Conservation (phyloP, 1,284 basidiomycete species). For the Taiwanofungus camphoratus region DNA sequence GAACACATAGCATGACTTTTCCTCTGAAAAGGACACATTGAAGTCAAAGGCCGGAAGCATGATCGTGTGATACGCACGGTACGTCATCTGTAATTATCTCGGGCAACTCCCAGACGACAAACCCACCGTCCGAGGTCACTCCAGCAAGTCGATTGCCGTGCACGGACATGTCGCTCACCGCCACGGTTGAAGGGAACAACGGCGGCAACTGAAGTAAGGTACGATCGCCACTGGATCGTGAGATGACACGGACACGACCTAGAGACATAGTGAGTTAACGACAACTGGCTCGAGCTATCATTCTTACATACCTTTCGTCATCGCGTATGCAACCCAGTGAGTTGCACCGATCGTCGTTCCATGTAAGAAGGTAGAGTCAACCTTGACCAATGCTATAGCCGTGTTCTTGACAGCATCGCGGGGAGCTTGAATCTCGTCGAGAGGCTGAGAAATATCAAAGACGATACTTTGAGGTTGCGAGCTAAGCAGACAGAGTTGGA, state of each 20-base stretch:
- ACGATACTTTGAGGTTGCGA: slow-evolving; percentile 48
- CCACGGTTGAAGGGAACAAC: slow-evolving; percentile 53
- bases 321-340: slow-evolving; percentile 84
- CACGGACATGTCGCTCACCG: slow-evolving; percentile 78
- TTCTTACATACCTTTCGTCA: slow-evolving; percentile 76
- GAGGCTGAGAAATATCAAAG: slow-evolving; percentile 66
- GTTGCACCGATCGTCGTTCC: slow-evolving; percentile 82
- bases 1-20: slow-evolving; percentile 62
- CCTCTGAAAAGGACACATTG: slow-evolving; percentile 38
- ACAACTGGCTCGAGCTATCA: no score
- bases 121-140: slow-evolving; percentile 79
- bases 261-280: no score
- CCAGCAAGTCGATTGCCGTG: slow-evolving; percentile 76
- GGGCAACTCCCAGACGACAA: slow-evolving; percentile 81
- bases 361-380: slow-evolving; percentile 73
- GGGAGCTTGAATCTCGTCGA: slow-evolving; percentile 68
- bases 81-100: slow-evolving; percentile 77
- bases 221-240: slow-evolving; percentile 77
- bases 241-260: slow-evolving; percentile 81
- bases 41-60: not conserved
- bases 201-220: slow-evolving; percentile 71
- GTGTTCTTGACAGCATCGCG: slow-evolving; percentile 72
- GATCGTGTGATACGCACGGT: slow-evolving; percentile 44
- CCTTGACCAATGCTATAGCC: slow-evolving; percentile 77
- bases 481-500: slow-evolving; percentile 11